phyloP scores from a whole-genome alignment of 2,329 filamentous ascomycete species.

The Fusarium xylarioides region DNA sequence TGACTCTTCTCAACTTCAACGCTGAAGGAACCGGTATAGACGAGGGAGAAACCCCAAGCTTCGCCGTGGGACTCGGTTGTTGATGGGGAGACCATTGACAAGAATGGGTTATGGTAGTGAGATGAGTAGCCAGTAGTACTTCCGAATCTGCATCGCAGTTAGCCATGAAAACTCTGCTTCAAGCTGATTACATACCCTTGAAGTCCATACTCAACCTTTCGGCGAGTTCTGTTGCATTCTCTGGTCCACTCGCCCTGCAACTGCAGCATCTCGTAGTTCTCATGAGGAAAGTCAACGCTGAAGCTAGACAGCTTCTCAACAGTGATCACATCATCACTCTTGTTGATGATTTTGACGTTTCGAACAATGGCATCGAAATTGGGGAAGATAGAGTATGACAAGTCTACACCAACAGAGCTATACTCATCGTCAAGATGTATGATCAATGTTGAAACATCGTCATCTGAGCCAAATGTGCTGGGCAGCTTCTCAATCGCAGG shows the following conservation, averaged over 20 bases:
- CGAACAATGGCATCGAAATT: conserved; percentile 68
- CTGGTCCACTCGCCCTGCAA: conserved; percentile 70
- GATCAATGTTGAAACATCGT: conserved; percentile 66
- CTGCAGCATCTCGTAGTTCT: conserved; percentile 70
- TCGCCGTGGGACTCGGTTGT: conserved; percentile 70
- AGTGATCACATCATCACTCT: conserved; percentile 60
- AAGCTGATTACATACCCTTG: conserved; percentile 55
- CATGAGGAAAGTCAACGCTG: conserved; percentile 67
- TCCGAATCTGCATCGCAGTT: conserved; percentile 57
- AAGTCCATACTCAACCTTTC: conserved; percentile 64
- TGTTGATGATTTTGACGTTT: conserved; percentile 69
- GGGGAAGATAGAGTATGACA: conserved; percentile 72
- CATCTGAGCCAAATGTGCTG: conserved; percentile 64
- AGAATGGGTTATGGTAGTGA: conserved; percentile 71
- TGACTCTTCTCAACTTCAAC: conserved; percentile 70
- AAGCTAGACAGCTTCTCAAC: conserved; percentile 68
- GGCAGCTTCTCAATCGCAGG: conserved; percentile 65
- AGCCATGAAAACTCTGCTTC: rapidly evolving
- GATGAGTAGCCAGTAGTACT: conserved; percentile 70
- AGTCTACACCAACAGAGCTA: conserved; percentile 64
- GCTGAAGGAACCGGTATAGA: conserved; percentile 71
- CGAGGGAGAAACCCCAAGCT: conserved; percentile 71
- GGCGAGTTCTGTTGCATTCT: conserved; percentile 63
- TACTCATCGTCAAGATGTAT: conserved; percentile 67
- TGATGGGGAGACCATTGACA: conserved; percentile 63